Evolutionary conservation across 306 rosid species (phyloP).

Genomic region (Carpinus viminea): DNA sequence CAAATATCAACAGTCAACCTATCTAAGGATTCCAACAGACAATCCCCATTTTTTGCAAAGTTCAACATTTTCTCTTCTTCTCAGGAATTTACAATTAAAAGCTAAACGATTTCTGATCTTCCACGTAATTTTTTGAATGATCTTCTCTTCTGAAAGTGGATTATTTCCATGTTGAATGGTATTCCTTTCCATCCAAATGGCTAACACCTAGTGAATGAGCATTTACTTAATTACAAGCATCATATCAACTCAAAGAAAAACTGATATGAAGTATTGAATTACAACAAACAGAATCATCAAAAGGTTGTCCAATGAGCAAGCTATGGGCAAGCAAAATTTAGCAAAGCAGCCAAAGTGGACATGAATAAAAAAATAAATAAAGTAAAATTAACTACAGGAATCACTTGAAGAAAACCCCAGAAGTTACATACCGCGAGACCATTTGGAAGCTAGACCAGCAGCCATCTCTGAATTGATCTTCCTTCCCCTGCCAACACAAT

Average conservation of each 20-base stretch:
- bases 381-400: background rate
- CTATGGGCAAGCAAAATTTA: background rate
- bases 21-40: too few relatives aligned
- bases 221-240: background rate
- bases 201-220: background rate
- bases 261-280: background rate
- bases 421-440: conserved; percentile 31
- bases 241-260: background rate
- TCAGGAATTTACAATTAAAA: too few relatives aligned
- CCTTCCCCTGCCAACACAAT: too few relatives aligned
- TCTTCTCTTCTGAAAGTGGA: too few relatives aligned
- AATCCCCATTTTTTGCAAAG: too few relatives aligned
- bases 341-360: background rate
- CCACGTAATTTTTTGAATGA: too few relatives aligned
- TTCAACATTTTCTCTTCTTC: too few relatives aligned
- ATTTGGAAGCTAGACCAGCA: conserved; percentile 35
- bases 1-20: too few relatives aligned
- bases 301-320: background rate
- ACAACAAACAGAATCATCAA: background rate
- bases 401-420: background rate
- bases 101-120: too few relatives aligned
- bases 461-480: conserved; percentile 26
- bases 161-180: too few relatives aligned
- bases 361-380: background rate
- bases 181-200: too few relatives aligned